Evolutionary conservation across 1,284 basidiomycete species (phyloP).

Genomic region (Vanrija humicola): DNA sequence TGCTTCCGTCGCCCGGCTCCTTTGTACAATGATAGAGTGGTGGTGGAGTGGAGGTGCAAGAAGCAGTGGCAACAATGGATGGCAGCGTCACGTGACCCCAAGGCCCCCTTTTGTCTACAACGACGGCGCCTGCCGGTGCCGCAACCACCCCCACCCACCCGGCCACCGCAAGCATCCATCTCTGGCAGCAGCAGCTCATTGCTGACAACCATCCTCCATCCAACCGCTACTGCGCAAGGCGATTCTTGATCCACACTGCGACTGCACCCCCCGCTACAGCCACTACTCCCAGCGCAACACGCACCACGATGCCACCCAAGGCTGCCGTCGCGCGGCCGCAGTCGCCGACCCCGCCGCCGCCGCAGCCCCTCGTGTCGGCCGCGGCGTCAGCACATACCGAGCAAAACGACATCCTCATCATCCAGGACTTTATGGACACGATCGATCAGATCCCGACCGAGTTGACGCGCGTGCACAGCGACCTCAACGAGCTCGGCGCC

Average conservation of each 20-base stretch:
- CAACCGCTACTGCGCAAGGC: too few relatives aligned
- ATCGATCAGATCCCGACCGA: constrained; percentile 92
- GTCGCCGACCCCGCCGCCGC: constrained; percentile 59
- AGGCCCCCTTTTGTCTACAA: too few relatives aligned
- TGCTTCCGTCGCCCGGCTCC: too few relatives aligned
- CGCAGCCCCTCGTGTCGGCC: constrained; percentile 46
- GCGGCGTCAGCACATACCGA: constrained; percentile 22
- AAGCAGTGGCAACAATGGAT: too few relatives aligned
- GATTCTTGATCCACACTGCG: too few relatives aligned
- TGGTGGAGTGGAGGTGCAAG: too few relatives aligned
- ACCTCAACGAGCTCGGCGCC: constrained; percentile 96
- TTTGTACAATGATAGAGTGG: too few relatives aligned
- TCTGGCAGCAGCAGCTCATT: too few relatives aligned
- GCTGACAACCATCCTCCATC: too few relatives aligned
- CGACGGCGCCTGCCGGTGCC: not conserved
- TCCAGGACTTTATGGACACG: constrained; percentile 82
- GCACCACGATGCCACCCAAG: constrained; percentile 36
- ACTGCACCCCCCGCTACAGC: not conserved
- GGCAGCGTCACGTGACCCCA: too few relatives aligned
- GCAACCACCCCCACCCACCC: not conserved
- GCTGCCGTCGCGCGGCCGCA: constrained; percentile 18
- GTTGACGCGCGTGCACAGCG: constrained; percentile 88
- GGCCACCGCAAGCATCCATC: too few relatives aligned
- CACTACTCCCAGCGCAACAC: not conserved
- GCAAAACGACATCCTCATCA: constrained; percentile 45